phyloP scores from a whole-genome alignment of 257 asterid genomes.

The Petrea volubilis region DNA sequence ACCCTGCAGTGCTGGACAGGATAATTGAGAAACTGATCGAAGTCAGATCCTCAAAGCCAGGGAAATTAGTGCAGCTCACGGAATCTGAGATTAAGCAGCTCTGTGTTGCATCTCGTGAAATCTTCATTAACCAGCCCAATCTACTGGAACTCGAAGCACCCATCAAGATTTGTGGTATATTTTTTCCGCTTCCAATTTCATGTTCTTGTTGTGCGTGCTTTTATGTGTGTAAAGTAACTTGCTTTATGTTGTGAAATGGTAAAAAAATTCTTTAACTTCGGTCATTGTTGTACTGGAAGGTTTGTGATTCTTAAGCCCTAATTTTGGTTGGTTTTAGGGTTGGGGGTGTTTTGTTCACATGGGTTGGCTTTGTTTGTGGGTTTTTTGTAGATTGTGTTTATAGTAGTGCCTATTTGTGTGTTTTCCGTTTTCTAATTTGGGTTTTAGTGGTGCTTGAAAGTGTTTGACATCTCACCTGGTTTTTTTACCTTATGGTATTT shows the following conservation, averaged over 20 bases:
- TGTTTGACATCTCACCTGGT: background rate
- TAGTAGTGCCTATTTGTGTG: background rate
- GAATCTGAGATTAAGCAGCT: conserved; percentile 93
- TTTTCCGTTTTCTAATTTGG: background rate
- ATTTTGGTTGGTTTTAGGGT: background rate
- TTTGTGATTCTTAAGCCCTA: background rate
- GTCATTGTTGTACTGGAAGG: background rate
- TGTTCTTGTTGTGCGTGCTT: background rate
- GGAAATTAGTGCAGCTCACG: conserved; percentile 79
- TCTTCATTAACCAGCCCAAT: conserved; percentile 78
- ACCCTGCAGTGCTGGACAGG: conserved; percentile 63
- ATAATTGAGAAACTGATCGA: conserved; percentile 75
- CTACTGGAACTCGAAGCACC: conserved; percentile 96
- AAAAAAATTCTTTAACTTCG: background rate
- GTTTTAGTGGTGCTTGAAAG: conserved; percentile 1
- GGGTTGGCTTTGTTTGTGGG: conserved; percentile 6
- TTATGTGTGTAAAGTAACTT: background rate
- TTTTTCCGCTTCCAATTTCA: background rate
- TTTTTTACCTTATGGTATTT: conserved; percentile 15
- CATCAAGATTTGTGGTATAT: conserved; percentile 87
- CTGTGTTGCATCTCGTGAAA: conserved; percentile 73
- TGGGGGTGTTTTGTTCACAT: background rate
- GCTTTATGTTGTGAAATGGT: conserved; percentile 1
- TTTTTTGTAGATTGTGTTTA: background rate
- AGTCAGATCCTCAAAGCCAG: conserved; percentile 89